Conservation (phyloP, 176 grass and related monocot genomes). For the Oryza officinalis region DNA sequence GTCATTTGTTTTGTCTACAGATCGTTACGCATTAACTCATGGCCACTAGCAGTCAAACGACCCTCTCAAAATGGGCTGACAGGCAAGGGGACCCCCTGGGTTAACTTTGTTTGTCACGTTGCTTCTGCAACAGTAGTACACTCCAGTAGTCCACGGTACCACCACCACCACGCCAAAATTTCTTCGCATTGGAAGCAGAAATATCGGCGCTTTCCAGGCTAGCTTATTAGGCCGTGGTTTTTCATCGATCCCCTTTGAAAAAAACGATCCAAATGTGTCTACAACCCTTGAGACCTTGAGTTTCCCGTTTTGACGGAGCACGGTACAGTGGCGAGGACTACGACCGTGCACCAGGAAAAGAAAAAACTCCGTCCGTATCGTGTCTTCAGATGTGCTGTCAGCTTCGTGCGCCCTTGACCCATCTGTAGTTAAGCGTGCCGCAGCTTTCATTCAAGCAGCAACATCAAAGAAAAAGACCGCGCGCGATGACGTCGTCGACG, state of each 20-base stretch:
- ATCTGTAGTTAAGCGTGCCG: neutral
- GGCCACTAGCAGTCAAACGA: neutral
- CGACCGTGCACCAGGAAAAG: neutral
- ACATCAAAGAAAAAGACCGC: neutral
- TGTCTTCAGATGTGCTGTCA: neutral
- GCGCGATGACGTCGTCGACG: too few species aligned
- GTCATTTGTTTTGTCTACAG: neutral
- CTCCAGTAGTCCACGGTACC: neutral
- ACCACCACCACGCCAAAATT: neutral
- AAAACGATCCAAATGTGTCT: neutral
- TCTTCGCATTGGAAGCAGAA: neutral
- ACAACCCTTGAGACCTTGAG: neutral
- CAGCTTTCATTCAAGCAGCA: neutral
- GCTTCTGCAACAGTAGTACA: neutral
- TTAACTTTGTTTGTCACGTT: conserved; percentile 33
- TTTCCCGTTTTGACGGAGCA: neutral
- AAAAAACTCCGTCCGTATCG: neutral
- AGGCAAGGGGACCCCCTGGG: conserved; percentile 4
- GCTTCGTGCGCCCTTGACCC: neutral
- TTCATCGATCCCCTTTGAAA: neutral
- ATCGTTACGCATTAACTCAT: neutral
- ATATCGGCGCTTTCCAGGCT: neutral
- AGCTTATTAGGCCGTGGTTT: neutral
- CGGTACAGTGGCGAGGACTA: neutral
- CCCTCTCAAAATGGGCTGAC: neutral